Evolutionary conservation across 768 basidiomycete genomes (phyloP), one percentile per base, ranked within the genome.

Genomic region (Trametes cubensis): DNA sequence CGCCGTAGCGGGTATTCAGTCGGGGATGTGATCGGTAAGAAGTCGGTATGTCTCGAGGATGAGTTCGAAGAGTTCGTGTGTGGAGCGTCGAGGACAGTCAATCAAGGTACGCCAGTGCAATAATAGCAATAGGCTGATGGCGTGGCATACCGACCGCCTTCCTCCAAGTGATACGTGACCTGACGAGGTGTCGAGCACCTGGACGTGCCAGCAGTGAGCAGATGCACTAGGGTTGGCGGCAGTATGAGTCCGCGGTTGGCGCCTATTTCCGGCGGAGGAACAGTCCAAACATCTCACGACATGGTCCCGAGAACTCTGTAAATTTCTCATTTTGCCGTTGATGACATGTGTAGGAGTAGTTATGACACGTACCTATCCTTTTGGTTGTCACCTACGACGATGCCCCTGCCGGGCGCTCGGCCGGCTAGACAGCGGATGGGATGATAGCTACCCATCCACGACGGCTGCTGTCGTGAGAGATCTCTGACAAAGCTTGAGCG

Each of bases 371-470:
- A 54, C 59, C 23, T 54, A 25, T 26, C 26, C 4, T 40, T 38
- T 26, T 34, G 23, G n/a, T 47, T 38, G 38, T 46, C 52, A 21
- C 10, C 5, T 45, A n/a, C 21, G 26, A 20, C 25, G 20, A 48
- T 15, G 34, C 2, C 10, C 30, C 4, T 34, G 50, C 50, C 58
- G 49, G 42, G 21, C 20, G 52, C 59, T 54, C 59, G 59, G 46
- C 59, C 59, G 59, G 59, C 18, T 40, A 48, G 30, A 60, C 11
- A 23, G 38, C 59, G 59, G 59, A 54, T n/a, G 17, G n/a, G 20
- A 20, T 42, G 26, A 20, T 55, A 44, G 6, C 42, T 44, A 44
- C 42, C 20, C 20, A 4, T 44, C 11, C 6, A 21, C 42, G 6
- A 17, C 17, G 20, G 42, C 42, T 44, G 42, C 42, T 2, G n/a